phyloP scores from a whole-genome alignment of 148 eudicot species.

The Spergularia bocconei region DNA sequence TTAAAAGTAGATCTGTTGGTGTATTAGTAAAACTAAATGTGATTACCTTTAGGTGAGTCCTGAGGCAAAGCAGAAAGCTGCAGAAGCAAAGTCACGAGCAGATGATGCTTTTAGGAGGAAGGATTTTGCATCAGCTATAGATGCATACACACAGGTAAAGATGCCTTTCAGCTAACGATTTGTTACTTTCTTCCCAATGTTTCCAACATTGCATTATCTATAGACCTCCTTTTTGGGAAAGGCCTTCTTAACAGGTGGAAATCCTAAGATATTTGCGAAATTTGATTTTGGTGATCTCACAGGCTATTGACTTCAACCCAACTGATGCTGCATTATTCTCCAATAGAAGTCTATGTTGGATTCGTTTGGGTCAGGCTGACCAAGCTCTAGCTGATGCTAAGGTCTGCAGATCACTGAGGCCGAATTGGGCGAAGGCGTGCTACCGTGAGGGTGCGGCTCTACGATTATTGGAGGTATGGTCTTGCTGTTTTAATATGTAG shows the following conservation, averaged over 20 bases:
- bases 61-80: constrained; percentile 83
- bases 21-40: background rate
- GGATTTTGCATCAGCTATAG: constrained; percentile 61
- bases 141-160: constrained; percentile 84
- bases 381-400: constrained; percentile 85
- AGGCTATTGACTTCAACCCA: constrained; percentile 93
- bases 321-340: constrained; percentile 77
- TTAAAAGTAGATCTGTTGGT: background rate
- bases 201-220: background rate
- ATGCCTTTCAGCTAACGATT: background rate
- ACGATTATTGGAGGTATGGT: constrained; percentile 59
- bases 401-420: constrained; percentile 66
- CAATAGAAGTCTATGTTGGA: constrained; percentile 93
- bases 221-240: background rate
- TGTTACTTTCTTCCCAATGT: background rate
- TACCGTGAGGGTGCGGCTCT: constrained; percentile 94
- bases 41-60: constrained; percentile 50
- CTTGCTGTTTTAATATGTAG: background rate
- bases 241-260: background rate
- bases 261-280: background rate
- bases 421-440: constrained; percentile 90
- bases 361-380: constrained; percentile 79
- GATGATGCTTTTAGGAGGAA: constrained; percentile 77
- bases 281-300: constrained; percentile 22
- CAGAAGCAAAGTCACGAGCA: constrained; percentile 79